Conservation (phyloP, 352 stramenopile species). For the Hyaloperonospora brassicae region DNA sequence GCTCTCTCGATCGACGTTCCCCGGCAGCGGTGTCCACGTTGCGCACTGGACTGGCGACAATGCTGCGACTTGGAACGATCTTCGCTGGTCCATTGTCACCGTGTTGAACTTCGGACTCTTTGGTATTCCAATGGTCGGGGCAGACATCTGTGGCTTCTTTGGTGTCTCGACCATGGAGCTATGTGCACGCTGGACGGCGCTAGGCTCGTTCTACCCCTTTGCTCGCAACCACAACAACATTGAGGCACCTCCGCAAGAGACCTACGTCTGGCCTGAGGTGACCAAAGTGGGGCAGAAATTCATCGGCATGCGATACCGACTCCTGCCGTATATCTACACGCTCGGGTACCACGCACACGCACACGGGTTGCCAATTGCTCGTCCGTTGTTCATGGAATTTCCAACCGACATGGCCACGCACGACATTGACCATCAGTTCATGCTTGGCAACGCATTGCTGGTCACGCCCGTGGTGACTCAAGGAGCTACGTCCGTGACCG, state of each 20-base stretch:
- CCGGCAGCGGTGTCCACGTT: slow-evolving; percentile 43
- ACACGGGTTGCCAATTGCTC: slow-evolving; percentile 38
- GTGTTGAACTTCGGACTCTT: slow-evolving; percentile 73
- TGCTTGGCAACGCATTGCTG: slow-evolving; percentile 37
- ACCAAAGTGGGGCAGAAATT: slow-evolving; percentile 44
- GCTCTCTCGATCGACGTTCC: slow-evolving; percentile 65
- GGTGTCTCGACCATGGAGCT: slow-evolving; percentile 54
- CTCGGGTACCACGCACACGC: slow-evolving; percentile 51
- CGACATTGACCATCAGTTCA: slow-evolving; percentile 47
- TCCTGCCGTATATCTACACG: slow-evolving; percentile 78
- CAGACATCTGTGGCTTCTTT: slow-evolving; percentile 70
- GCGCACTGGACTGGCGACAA: slow-evolving; percentile 82
- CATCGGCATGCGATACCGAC: slow-evolving; percentile 60
- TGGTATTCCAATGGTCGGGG: slow-evolving; percentile 73
- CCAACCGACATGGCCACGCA: slow-evolving; percentile 32
- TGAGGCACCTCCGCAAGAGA: slow-evolving; percentile 44
- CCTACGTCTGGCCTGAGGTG: slow-evolving; percentile 55
- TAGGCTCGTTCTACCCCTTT: slow-evolving; percentile 76
- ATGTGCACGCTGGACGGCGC: slow-evolving; percentile 67
- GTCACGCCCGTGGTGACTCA: slow-evolving; percentile 53
- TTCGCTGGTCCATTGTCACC: slow-evolving; percentile 55
- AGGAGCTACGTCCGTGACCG: slow-evolving; percentile 33
- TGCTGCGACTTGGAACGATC: slow-evolving; percentile 65
- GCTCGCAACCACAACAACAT: slow-evolving; percentile 76
- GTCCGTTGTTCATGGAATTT: slow-evolving; percentile 62